A percentile compares a stretch with the other conserved stretches of the same genome.
Conservation (phyloP, 306 rosid genomes). For the Canavalia ensiformis region DNA sequence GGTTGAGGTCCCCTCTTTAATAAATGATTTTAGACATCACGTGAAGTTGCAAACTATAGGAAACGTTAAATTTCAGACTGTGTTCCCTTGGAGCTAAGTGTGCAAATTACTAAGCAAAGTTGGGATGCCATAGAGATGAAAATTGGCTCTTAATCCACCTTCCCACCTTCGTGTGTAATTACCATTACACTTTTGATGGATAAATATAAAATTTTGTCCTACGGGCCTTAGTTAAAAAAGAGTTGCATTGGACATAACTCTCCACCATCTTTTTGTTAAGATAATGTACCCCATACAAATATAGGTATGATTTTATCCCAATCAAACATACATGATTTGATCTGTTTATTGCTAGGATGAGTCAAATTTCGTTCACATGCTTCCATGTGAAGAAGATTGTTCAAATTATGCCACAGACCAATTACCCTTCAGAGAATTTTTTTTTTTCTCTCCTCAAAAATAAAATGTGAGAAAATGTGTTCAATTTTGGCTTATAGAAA, state of each 20-base stretch:
- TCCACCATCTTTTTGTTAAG: neutral
- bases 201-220: neutral
- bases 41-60: constrained; percentile 10
- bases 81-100: neutral
- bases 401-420: constrained; percentile 19
- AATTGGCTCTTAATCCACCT: neutral
- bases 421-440: neutral
- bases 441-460: neutral
- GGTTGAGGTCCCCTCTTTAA: neutral
- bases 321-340: neutral
- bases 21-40: constrained; percentile 21
- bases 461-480: constrained; percentile 33
- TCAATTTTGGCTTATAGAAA: constrained; percentile 25
- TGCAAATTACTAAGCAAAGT: neutral
- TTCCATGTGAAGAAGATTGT: constrained; percentile 48
- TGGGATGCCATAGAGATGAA: neutral
- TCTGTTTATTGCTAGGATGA: constrained; percentile 5
- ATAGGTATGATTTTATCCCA: constrained; percentile 5
- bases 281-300: neutral
- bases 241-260: neutral
- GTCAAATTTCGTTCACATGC: constrained; percentile 50
- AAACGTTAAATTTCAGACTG: neutral
- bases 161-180: neutral
- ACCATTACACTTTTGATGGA: neutral
- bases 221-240: neutral